Evolutionary conservation across 345 rosid genomes (phyloP).

Genomic region (Geranium rotundifolium): DNA sequence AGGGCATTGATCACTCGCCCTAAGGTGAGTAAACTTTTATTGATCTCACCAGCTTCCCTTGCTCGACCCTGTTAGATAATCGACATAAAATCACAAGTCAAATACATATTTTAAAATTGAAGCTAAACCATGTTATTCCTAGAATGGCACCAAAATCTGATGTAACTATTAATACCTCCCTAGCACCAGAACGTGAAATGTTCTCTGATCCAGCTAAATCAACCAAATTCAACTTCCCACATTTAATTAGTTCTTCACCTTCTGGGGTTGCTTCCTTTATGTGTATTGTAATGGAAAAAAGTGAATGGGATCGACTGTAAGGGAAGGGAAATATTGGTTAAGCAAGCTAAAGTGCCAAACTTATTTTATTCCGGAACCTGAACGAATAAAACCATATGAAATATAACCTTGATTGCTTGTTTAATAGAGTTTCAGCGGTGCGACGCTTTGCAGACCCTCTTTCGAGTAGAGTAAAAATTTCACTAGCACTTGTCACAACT

Average conservation of each 20-base stretch:
- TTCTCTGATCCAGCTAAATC: constrained; percentile 98
- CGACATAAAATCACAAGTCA: too few species aligned
- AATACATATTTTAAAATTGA: too few species aligned
- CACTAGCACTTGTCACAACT: constrained; percentile 82
- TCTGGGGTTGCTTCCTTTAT: constrained; percentile 97
- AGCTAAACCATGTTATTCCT: too few species aligned
- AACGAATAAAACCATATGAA: neutral
- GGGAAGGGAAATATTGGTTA: constrained; percentile 1
- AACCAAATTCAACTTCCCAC: constrained; percentile 94
- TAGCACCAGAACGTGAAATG: too few species aligned
- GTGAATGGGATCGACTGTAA: constrained; percentile 95
- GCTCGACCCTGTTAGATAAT: constrained; percentile 65
- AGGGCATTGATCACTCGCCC: constrained; percentile 97
- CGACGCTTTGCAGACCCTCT: constrained; percentile 94
- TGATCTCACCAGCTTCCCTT: constrained; percentile 99
- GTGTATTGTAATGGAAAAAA: constrained; percentile 91
- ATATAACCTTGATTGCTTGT: constrained; percentile 89
- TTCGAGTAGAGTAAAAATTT: constrained; percentile 86
- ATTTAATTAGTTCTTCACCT: constrained; percentile 95
- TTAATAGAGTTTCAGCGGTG: constrained; percentile 90
- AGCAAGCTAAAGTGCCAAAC: too few species aligned
- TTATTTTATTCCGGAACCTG: too few species aligned
- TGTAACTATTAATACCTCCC: constrained; percentile 47
- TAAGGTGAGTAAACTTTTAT: constrained; percentile 89
- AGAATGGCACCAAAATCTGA: too few species aligned